These are phyloP conservation scores for Cordia subcordata DNA, from an alignment of 257 asterid species.

Conservation along the genomic window DNA sequence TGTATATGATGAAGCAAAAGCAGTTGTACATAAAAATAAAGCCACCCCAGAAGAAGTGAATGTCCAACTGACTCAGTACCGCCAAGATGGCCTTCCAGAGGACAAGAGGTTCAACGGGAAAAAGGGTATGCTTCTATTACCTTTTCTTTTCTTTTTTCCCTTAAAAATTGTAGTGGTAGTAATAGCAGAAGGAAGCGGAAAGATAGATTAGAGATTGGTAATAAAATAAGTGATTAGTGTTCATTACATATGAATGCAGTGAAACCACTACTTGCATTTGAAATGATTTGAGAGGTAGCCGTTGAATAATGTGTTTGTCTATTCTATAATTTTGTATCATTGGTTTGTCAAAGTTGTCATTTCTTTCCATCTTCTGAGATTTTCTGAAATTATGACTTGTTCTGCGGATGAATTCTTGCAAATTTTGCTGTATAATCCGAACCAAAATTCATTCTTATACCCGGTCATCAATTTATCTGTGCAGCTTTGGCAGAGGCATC, in stretches of 20 bases:
- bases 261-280: too few species aligned
- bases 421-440: conserved; percentile 3
- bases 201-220: too few species aligned
- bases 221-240: too few species aligned
- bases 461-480: not conserved
- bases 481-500: conserved; percentile 99
- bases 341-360: not conserved
- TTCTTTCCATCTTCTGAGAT: not conserved
- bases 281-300: not conserved
- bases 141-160: not conserved
- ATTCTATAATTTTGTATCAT: not conserved
- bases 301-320: not conserved
- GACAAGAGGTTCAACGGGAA: conserved; percentile 90
- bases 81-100: conserved; percentile 79
- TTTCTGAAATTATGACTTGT: not conserved
- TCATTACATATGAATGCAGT: not conserved
- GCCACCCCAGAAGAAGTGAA: conserved; percentile 95
- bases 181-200: too few species aligned
- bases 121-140: conserved; percentile 53
- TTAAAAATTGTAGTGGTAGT: not conserved
- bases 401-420: not conserved
- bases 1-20: conserved; percentile 96
- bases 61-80: conserved; percentile 82
- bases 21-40: conserved; percentile 89
- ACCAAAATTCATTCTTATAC: not conserved